Base-by-base conservation (phyloP, 2,329 filamentous ascomycete genomes). In the Curvularia spicifera region DNA sequence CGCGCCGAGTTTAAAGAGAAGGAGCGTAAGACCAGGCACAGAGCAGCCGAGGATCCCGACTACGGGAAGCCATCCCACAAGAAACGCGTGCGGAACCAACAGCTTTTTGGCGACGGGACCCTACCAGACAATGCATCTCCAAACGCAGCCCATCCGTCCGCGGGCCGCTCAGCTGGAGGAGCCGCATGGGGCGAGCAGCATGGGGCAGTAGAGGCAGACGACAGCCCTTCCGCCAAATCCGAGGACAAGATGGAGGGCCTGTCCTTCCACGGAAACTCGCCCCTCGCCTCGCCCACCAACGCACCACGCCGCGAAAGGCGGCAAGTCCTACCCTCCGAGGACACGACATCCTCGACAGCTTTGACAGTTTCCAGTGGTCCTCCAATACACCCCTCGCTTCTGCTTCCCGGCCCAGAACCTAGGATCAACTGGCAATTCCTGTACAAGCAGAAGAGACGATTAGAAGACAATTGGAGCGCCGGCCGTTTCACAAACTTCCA, bases 371-470 rank as follows among this genome's bases (percentile, higher is more conserved):
- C 20, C 1, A 31, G n/a, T 3, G 53, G 51, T 3, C 53, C 65
- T 4, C 75, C 75, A 3, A 64, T 78, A 31, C 66, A 68, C 13
- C 74, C 75, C 1, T 64, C 73, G 6, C 63, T 78, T 20, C 47
- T 78, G 15, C 66, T 77, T 2, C 62, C 70, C 13, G 67, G 63
- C 67, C 61, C 81, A 70, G 70, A 82, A 72, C 71, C 88, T 57
- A 89, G 87, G 68, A 80, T 98, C 47, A 97, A 96, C 76, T 99
- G 94, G 93, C 90, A 93, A 52, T 91, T 95, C 73, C 82, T 99
- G 0, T 99, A 97, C 79, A 91, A 91, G 64, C 91, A 97, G 81
- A 89, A 95, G 59, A 85, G 89, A 55, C 85, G 88, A 22, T 80
- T 99, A 13, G 95, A 99, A 78, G 87, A 89, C 7, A 98, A 99